A percentile compares a stretch with the other conserved stretches of the same genome.
Evolutionary conservation across 2,329 filamentous ascomycete genomes (phyloP).

Genomic region (Fusarium chlamydosporum): DNA sequence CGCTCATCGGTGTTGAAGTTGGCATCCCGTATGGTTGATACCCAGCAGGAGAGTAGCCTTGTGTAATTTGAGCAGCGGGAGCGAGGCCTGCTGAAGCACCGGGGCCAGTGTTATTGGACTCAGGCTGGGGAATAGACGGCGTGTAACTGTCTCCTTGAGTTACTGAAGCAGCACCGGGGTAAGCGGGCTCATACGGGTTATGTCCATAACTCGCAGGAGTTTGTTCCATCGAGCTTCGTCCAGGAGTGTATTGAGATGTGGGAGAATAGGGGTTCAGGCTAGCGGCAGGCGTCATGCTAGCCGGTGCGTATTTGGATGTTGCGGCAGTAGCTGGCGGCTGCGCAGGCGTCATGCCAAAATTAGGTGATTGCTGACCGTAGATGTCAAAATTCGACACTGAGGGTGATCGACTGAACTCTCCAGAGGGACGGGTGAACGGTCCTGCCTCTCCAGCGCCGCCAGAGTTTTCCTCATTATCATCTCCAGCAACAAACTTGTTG

Average conservation of each 20-base stretch:
- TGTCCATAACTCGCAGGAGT: constrained; percentile 52
- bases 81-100: constrained; percentile 39
- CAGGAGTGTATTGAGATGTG: constrained; percentile 66
- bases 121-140: constrained; percentile 36
- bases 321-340: constrained; percentile 55
- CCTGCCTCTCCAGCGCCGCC: constrained; percentile 75
- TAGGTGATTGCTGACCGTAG: constrained; percentile 70
- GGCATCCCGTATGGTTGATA: constrained; percentile 53
- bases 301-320: constrained; percentile 59
- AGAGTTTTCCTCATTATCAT: constrained; percentile 86
- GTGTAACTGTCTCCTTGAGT: constrained; percentile 41
- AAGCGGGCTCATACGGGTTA: constrained; percentile 57
- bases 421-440: constrained; percentile 85
- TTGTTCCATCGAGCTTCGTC: constrained; percentile 49
- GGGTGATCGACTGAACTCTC: constrained; percentile 79
- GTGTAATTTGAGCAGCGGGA: constrained; percentile 48
- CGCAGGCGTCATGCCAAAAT: constrained; percentile 50
- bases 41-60: constrained; percentile 36
- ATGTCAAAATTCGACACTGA: constrained; percentile 80
- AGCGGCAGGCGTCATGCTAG: constrained; percentile 32
- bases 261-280: constrained; percentile 53
- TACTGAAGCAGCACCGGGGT: constrained; percentile 36
- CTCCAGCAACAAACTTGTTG: constrained; percentile 95
- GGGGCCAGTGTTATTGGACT: constrained; percentile 22
- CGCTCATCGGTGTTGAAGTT: constrained; percentile 32